Evolutionary conservation across 2,329 filamentous ascomycete species (phyloP), one percentile per base, ranked within the genome.

Genomic region (Cadophora gregata): DNA sequence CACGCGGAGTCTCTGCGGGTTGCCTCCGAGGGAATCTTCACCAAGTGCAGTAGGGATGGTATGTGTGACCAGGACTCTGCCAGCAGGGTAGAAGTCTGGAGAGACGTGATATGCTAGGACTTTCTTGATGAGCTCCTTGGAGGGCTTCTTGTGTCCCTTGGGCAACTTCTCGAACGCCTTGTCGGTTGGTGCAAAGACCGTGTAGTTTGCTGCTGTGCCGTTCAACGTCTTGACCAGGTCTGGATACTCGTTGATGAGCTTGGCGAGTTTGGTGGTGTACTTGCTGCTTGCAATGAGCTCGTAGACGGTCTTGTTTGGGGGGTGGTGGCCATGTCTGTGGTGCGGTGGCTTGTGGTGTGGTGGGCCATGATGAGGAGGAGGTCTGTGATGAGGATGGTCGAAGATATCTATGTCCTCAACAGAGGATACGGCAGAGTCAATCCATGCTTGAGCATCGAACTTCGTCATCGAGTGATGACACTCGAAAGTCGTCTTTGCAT

Each of bases 131-230:
- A 89, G 79, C 73, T 95, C 89, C 78, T 93, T 90, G 65, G 85
- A 84, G 4, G 89, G 89, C 79, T 92, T 88, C 69, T 83, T 77
- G 63, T 81, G 74, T 77, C 83, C 76, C 24, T 83, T 74, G 1
- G 84, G 85, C 27, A 88, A 78, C 71, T 85, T 81, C 69, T 90
- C 86, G 73, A 97, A 95, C 0, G 93, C 93, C 59, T 84, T 81
- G 77, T 97, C 88, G 0, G 86, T 88, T 0, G 94, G 94, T 1
- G 92, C 91, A 74, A 97, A 96, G 60, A 96, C 79, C 0, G 94
- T 97, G 75, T 90, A 87, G 78, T 95, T 94, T 25, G 86, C 82
- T 42, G 85, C 80, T 1, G 92, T 95, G 74, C 86, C 86, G 79
- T 96, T 96, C 31, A 97, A 85, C 3, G 88, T 78, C 63, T 90